phyloP scores from a whole-genome alignment of 2,329 filamentous ascomycete genomes.

The Ascochyta fabae region DNA sequence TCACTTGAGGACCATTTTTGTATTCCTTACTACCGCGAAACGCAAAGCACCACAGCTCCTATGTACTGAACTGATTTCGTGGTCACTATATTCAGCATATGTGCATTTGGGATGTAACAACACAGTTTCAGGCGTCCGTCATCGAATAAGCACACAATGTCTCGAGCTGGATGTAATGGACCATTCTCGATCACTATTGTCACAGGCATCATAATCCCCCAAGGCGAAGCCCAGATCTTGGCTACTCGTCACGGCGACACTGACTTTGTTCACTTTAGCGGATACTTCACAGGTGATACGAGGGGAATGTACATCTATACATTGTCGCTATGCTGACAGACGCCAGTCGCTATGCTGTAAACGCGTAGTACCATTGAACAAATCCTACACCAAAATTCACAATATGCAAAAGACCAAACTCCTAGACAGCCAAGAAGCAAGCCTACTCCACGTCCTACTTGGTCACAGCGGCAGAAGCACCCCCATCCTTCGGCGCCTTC shows the following conservation, averaged over 20 bases:
- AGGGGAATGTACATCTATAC: not conserved
- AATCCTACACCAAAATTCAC: no score
- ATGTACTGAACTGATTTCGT: not conserved
- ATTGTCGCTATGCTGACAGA: not conserved
- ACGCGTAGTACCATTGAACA: no score
- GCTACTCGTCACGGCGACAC: no score
- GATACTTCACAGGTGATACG: not conserved
- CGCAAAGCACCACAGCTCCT: no score
- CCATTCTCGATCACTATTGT: not conserved
- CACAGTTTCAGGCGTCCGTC: not conserved
- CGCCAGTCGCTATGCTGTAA: not conserved
- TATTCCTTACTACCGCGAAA: no score
- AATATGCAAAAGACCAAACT: no score
- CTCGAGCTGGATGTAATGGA: not conserved
- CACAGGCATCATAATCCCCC: not conserved
- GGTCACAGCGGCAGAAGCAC: not conserved
- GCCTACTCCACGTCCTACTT: not conserved
- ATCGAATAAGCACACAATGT: not conserved
- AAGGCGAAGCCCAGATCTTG: no score
- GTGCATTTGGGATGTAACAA: not conserved
- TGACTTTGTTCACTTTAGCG: no score
- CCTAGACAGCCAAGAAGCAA: no score
- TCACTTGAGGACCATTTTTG: no score
- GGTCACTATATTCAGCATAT: not conserved
- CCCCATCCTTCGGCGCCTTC: conserved; percentile 1